Evolutionary conservation across 352 stramenopile species (phyloP), one percentile per base, ranked within the genome.

Genomic region (Pythium volutum): DNA sequence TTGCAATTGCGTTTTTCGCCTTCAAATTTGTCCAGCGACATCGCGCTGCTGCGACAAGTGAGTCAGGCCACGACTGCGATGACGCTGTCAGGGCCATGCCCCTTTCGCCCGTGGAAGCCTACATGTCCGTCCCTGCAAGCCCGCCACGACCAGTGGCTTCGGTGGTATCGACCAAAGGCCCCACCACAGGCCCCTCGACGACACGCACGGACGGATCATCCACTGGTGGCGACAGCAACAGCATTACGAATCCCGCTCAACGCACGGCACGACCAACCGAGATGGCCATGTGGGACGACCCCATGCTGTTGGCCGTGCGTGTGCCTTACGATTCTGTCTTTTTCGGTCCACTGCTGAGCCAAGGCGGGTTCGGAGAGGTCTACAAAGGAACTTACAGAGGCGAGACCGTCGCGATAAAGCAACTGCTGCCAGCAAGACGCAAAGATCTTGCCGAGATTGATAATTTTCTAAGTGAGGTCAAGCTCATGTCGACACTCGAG

Each of bases 351-450:
- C n/a, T 53, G 15, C 26, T 67, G 39, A 63, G 46, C 26, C 56
- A 46, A 4, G 56, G 56, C 20, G 56, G 45, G 7, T 63, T 50
- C 25, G 56, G 76, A 20, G 69, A 78, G 36, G 66, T 86, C 1
- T 86, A 71, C 42, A 31, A 26, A 3, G 76, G 69, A 29, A 71
- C 57, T 5, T 76, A 80, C 54, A 59, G 65, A 25, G 56, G 61
- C 9, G 59, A 63, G 6, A 33, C 47, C 11, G 68, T 86, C 14
- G 76, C 70, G 7, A 62, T 86, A 33, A 86, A 86, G 62, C 74
- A 74, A 38, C 69, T 86, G 16, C 51, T 62, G 11, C 45, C 61
- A 8, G 75, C 74, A 20, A 39, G 34, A 7, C 64, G 75, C 26
- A 62, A 57, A 15, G 70, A 76, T 36, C 23, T 67, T 36, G 20